These are phyloP conservation scores for Hygrophorus russula DNA, from an alignment of 768 basidiomycete genomes.

Conservation along the genomic window DNA sequence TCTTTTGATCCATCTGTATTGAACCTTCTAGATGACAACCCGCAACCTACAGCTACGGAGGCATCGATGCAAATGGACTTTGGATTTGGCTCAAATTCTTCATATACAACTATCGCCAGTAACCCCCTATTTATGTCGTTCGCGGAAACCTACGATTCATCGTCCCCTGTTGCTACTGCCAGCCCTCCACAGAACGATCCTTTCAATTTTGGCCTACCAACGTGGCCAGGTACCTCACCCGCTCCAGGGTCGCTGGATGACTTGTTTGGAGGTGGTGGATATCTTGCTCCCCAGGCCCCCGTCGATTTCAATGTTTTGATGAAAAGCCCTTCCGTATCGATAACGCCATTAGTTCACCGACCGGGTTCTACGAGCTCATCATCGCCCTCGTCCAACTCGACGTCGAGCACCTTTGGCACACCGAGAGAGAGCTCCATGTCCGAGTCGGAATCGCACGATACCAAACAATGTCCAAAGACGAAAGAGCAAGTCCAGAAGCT, in stretches of 20 bases:
- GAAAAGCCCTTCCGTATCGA: conserved; percentile 23
- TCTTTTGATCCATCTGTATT: conserved; percentile 63
- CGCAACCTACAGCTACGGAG: conserved; percentile 42
- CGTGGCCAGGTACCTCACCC: conserved; percentile 26
- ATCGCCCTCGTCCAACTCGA: conserved; percentile 26
- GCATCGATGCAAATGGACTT: conserved; percentile 53
- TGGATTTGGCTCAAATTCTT: conserved; percentile 39
- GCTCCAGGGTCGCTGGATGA: conserved; percentile 29
- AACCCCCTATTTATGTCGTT: conserved; percentile 85
- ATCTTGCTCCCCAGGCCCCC: conserved; percentile 21
- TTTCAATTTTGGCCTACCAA: conserved; percentile 37
- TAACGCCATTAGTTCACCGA: conserved; percentile 47
- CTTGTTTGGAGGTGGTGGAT: conserved; percentile 19
- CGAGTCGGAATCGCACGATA: conserved; percentile 12
- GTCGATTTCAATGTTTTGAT: conserved; percentile 23
- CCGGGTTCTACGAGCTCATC: conserved; percentile 11
- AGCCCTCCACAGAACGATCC: conserved; percentile 16
- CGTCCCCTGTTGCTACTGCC: conserved; percentile 15
- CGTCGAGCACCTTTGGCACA: conserved; percentile 24
- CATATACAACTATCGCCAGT: conserved; percentile 72
- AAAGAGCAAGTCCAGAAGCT: conserved; percentile 38
- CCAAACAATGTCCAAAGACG: conserved; percentile 38
- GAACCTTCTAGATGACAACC: conserved; percentile 48
- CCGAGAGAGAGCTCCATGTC: conserved; percentile 21
- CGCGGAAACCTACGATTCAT: conserved; percentile 42